Conservation (phyloP, 768 basidiomycete species). For the Auricularia auricula-judae region DNA sequence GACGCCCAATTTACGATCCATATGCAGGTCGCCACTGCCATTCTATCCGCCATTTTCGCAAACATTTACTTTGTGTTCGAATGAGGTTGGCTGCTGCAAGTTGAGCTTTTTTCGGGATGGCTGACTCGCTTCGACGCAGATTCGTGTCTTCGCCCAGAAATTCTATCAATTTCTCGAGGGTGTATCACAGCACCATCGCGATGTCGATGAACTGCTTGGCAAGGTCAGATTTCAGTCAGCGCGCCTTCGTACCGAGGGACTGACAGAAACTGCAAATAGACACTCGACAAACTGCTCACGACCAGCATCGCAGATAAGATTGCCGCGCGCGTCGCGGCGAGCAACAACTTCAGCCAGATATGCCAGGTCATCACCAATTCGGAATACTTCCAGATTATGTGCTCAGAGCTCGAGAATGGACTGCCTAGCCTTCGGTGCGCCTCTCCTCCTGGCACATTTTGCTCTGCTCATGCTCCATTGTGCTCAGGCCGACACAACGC, state of each 20-base stretch:
- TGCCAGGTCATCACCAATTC: slow-evolving; percentile 88
- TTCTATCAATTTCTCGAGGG: slow-evolving; percentile 97
- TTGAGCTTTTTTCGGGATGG: background rate
- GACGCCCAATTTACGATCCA: background rate
- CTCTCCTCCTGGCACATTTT: background rate
- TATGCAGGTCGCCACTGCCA: background rate
- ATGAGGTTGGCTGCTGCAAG: background rate
- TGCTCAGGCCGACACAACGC: slow-evolving; percentile 63
- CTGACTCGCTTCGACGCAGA: slow-evolving; percentile 30
- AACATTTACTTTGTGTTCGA: background rate
- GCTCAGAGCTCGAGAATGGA: slow-evolving; percentile 72
- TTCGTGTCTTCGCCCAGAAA: slow-evolving; percentile 81
- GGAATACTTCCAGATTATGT: slow-evolving; percentile 82
- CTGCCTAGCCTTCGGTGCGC: slow-evolving; percentile 68
- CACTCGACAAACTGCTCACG: slow-evolving; percentile 73
- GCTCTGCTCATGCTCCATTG: background rate
- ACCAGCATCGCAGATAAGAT: slow-evolving; percentile 69
- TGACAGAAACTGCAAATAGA: slow-evolving; percentile 31
- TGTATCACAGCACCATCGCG: slow-evolving; percentile 79
- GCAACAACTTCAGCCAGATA: slow-evolving; percentile 78
- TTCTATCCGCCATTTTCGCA: background rate
- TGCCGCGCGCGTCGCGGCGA: slow-evolving; percentile 56
- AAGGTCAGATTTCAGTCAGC: slow-evolving; percentile 39
- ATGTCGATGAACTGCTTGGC: slow-evolving; percentile 84
- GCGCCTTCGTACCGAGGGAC: slow-evolving; percentile 1